Conservation (phyloP, 495 filamentous ascomycete species). For the Tuber indicum region DNA sequence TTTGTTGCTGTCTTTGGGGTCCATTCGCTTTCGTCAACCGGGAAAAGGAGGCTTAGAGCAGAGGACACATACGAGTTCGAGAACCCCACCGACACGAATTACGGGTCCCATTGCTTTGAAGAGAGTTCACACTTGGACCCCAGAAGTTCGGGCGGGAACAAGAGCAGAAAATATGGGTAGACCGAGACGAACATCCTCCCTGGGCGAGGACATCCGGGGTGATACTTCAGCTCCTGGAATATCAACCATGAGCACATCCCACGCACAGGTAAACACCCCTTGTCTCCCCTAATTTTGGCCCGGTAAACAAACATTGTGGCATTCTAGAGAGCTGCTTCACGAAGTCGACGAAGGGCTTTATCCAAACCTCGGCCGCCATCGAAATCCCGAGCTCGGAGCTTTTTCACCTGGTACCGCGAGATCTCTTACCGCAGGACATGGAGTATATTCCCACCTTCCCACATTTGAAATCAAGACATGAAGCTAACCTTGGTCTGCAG, state of each 20-base stretch:
- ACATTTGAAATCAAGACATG: neutral
- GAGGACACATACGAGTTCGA: neutral
- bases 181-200: slow-evolving; percentile 28
- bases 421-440: slow-evolving; percentile 42
- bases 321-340: slow-evolving; percentile 36
- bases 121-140: neutral
- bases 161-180: slow-evolving; percentile 24
- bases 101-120: neutral
- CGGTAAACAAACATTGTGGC: slow-evolving; percentile 6
- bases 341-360: slow-evolving; percentile 34
- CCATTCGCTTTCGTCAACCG: neutral
- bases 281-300: neutral
- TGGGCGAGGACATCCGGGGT: slow-evolving; percentile 38
- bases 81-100: neutral
- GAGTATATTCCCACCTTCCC: slow-evolving; percentile 24
- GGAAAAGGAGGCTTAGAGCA: neutral
- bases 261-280: slow-evolving; percentile 29
- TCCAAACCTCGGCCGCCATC: slow-evolving; percentile 20
- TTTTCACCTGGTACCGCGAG: slow-evolving; percentile 40
- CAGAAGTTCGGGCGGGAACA: neutral
- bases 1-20: neutral
- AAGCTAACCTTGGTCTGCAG: slow-evolving; percentile 30
- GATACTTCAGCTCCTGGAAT: slow-evolving; percentile 41
- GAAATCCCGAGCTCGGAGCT: slow-evolving; percentile 14
- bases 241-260: slow-evolving; percentile 39